phyloP scores from a whole-genome alignment of 805 yeast species.

The Pichia insulana region DNA sequence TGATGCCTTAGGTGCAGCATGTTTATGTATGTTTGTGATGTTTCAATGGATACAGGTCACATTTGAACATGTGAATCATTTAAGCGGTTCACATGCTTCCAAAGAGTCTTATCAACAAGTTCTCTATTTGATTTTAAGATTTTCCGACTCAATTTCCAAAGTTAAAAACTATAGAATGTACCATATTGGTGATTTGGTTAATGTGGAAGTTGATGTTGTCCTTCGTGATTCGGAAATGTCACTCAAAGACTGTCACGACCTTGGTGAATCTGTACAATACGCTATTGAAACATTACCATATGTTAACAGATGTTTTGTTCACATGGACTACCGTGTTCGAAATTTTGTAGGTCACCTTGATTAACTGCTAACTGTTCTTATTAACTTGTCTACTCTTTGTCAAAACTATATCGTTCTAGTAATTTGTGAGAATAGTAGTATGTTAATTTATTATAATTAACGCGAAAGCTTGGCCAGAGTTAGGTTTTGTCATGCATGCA shows the following conservation, averaged over 20 bases:
- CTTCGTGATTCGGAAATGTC: conserved; percentile 38
- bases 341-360: conserved; percentile 31
- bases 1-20: conserved; percentile 66
- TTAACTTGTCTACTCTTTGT: too few species aligned
- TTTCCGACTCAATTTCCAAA: conserved; percentile 55
- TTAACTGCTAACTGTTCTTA: too few species aligned
- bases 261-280: conserved; percentile 75
- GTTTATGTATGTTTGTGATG: conserved; percentile 54
- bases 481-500: too few species aligned
- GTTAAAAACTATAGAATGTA: conserved; percentile 63
- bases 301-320: conserved; percentile 78
- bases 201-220: conserved; percentile 70
- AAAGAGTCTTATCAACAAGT: conserved; percentile 56
- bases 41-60: conserved; percentile 57
- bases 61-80: conserved; percentile 62
- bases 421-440: too few species aligned
- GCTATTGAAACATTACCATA: conserved; percentile 69
- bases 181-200: conserved; percentile 69
- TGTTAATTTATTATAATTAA: too few species aligned
- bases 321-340: conserved; percentile 48
- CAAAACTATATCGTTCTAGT: too few species aligned
- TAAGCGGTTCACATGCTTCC: conserved; percentile 66
- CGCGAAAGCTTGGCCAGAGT: too few species aligned
- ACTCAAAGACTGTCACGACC: conserved; percentile 65
- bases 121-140: conserved; percentile 57